phyloP scores from a whole-genome alignment of 768 basidiomycete genomes.

The Rhizopogon rudus region DNA sequence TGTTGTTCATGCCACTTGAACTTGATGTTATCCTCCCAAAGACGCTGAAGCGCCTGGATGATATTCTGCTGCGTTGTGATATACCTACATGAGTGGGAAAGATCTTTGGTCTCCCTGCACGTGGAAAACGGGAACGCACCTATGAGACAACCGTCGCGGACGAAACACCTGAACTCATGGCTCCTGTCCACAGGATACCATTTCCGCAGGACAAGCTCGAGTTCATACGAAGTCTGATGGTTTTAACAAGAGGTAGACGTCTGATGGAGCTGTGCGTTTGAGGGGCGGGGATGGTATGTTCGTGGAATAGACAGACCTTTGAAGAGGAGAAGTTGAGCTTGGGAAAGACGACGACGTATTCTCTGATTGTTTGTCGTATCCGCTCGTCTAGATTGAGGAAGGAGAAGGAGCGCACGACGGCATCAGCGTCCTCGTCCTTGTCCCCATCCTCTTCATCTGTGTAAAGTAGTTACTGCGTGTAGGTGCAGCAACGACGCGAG shows the following conservation, averaged over 20 bases:
- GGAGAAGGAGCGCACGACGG: conserved; percentile 40
- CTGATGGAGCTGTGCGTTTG: conserved; percentile 82
- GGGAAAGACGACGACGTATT: conserved; percentile 85
- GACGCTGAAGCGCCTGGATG: conserved; percentile 37
- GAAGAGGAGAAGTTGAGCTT: conserved; percentile 98
- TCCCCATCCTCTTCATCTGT: conserved; percentile 36
- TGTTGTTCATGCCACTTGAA: conserved; percentile 48
- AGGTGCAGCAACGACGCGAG: no score
- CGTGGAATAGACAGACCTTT: conserved; percentile 44
- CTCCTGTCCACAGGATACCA: conserved; percentile 85
- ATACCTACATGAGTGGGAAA: conserved; percentile 48
- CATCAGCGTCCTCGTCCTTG: conserved; percentile 24
- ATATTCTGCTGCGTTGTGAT: conserved; percentile 56
- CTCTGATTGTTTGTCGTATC: conserved; percentile 59
- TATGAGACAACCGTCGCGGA: conserved; percentile 61
- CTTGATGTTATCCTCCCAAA: conserved; percentile 69
- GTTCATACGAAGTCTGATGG: conserved; percentile 82
- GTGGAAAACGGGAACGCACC: conserved; percentile 44
- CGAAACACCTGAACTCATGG: conserved; percentile 89
- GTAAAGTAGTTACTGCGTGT: no score
- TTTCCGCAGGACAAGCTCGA: conserved; percentile 86
- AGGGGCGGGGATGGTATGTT: conserved; percentile 67
- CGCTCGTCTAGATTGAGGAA: conserved; percentile 80
- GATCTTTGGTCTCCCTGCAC: neutral
- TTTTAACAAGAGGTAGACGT: conserved; percentile 90